Percentiles rank a stretch among this genome's conserved stretches.
Evolutionary conservation across 495 filamentous ascomycete genomes (phyloP).

Genomic region (Hypoxylon trugodes): DNA sequence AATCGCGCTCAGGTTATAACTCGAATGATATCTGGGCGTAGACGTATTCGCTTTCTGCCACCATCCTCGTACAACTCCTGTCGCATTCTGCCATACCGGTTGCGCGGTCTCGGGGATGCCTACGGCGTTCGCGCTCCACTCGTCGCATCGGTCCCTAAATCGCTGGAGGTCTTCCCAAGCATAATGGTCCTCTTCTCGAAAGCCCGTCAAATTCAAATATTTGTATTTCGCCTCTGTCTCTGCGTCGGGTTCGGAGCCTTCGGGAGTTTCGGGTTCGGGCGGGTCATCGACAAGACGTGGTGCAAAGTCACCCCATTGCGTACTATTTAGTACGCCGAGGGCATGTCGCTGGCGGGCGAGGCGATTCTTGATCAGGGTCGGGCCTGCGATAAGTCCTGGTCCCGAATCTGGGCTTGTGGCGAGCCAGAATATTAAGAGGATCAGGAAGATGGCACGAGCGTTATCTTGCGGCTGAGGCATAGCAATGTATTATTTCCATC

Average conservation of each 20-base stretch:
- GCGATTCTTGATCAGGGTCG: conserved; percentile 49
- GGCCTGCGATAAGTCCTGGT: conserved; percentile 51
- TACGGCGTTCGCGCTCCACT: conserved; percentile 55
- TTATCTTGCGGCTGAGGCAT: conserved; percentile 55
- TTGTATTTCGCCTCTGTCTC: conserved; percentile 47
- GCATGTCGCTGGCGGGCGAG: conserved; percentile 62
- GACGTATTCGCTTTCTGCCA: conserved; percentile 71
- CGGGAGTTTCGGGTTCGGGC: conserved; percentile 41
- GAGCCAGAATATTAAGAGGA: conserved; percentile 55
- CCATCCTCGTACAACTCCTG: conserved; percentile 75
- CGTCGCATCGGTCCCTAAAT: conserved; percentile 53
- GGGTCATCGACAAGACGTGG: conserved; percentile 49
- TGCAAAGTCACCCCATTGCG: conserved; percentile 78
- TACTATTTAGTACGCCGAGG: conserved; percentile 72
- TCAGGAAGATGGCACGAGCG: conserved; percentile 49
- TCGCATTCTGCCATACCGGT: conserved; percentile 80
- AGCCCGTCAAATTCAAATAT: conserved; percentile 81
- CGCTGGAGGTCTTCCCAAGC: conserved; percentile 71
- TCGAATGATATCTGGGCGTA: conserved; percentile 42
- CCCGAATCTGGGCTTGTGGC: conserved; percentile 50
- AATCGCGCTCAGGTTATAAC: conserved; percentile 59
- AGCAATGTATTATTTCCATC: conserved; percentile 39
- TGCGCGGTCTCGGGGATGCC: conserved; percentile 48
- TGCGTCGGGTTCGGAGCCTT: background rate
- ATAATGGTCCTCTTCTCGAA: conserved; percentile 75